phyloP scores from a whole-genome alignment of 345 rosid species.

The Arabis alpina region DNA sequence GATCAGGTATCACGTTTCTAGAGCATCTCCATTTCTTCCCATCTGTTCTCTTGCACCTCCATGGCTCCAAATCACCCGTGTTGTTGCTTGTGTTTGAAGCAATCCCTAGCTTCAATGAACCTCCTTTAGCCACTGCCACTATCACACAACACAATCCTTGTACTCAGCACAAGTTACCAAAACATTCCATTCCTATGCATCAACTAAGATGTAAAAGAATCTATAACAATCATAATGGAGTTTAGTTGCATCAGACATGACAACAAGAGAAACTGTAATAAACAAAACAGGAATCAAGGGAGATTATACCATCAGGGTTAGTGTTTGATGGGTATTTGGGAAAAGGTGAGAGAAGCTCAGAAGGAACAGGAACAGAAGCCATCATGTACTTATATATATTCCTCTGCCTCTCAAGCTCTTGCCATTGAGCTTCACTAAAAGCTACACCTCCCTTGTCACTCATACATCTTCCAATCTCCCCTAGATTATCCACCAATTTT shows the following conservation, averaged over 20 bases:
- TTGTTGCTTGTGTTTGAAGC: conserved; percentile 43
- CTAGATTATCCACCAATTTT: conserved; percentile 32
- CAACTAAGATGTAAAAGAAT: background rate
- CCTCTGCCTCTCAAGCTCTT: conserved; percentile 83
- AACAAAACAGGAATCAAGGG: conserved; percentile 2
- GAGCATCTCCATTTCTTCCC: conserved; percentile 98
- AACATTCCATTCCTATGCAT: background rate
- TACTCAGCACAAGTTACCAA: conserved; percentile 10
- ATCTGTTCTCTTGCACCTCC: conserved; percentile 88
- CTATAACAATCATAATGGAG: no score
- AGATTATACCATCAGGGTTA: conserved; percentile 32
- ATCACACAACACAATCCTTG: conserved; percentile 1
- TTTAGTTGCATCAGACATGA: no score
- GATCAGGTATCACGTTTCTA: conserved; percentile 75
- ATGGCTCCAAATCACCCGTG: conserved; percentile 58
- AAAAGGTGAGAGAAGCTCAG: conserved; percentile 55
- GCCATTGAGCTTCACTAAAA: conserved; percentile 80
- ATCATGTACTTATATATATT: conserved; percentile 74
- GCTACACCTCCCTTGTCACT: conserved; percentile 52
- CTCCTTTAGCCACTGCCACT: conserved; percentile 30
- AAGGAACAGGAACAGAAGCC: conserved; percentile 81
- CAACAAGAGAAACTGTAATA: conserved; percentile 50
- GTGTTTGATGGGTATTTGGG: conserved; percentile 28
- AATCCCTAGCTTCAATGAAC: conserved; percentile 44
- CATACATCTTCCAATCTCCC: conserved; percentile 53